A percentile compares a stretch with the other conserved stretches of the same genome.
Conservation (phyloP, 345 rosid genomes). For the Eucalyptus guilfoylei region DNA sequence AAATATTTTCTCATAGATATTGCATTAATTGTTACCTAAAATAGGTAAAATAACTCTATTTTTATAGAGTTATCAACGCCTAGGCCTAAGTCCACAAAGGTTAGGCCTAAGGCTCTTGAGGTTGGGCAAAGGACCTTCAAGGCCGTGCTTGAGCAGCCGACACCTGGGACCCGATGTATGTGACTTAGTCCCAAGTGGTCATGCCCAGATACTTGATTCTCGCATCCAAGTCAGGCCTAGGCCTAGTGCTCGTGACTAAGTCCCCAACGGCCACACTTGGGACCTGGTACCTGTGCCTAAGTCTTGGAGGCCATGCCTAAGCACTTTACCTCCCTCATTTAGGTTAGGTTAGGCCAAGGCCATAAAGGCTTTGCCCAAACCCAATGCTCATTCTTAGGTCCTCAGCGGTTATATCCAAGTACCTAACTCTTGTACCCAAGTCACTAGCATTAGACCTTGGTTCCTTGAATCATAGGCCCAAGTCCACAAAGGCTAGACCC, state of each 20-base stretch:
- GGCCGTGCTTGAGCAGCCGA: neutral
- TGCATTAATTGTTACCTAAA: no score
- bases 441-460: neutral
- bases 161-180: neutral
- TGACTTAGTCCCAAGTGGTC: neutral
- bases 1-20: no score
- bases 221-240: neutral
- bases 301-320: neutral
- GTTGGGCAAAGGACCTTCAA: neutral
- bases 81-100: neutral
- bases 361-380: neutral
- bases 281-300: fast-evolving
- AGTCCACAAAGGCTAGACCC: neutral
- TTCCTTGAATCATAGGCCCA: neutral
- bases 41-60: no score
- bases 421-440: neutral
- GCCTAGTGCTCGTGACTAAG: neutral
- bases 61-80: no score
- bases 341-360: neutral
- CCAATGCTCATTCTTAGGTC: neutral
- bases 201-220: neutral
- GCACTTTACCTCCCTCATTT: neutral
- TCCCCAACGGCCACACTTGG: fast-evolving
- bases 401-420: fast-evolving
- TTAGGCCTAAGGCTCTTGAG: fast-evolving